These are phyloP conservation scores for Phytophthora rubi DNA, from an alignment of 352 stramenopile species.

Conservation along the genomic window DNA sequence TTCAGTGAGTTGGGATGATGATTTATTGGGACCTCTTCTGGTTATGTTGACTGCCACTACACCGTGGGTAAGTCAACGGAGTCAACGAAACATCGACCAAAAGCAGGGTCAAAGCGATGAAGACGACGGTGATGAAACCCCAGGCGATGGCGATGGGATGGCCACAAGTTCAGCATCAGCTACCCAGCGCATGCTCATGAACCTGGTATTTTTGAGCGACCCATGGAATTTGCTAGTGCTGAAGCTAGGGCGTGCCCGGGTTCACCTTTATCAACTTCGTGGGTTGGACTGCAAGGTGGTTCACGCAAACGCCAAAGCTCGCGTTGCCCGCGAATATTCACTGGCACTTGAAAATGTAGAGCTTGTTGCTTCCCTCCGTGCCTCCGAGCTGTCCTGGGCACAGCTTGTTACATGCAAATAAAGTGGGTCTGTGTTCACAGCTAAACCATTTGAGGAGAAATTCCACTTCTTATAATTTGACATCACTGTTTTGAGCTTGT, in stretches of 20 bases:
- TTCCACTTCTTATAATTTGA: neutral
- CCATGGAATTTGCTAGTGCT: conserved; percentile 60
- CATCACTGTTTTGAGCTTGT: neutral
- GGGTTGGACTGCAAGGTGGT: conserved; percentile 47
- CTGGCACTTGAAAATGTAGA: conserved; percentile 47
- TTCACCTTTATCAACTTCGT: conserved; percentile 42
- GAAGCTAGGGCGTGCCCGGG: conserved; percentile 55
- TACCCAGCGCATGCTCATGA: conserved; percentile 59
- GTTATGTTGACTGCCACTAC: conserved; percentile 24
- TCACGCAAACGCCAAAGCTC: conserved; percentile 56
- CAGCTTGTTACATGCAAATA: conserved; percentile 59
- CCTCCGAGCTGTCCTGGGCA: conserved; percentile 55
- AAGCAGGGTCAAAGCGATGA: conserved; percentile 15
- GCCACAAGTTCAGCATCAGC: conserved; percentile 25
- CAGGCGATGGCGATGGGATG: conserved; percentile 7
- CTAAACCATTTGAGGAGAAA: neutral
- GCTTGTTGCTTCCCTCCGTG: conserved; percentile 53
- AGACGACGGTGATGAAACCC: neutral
- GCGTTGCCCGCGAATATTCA: conserved; percentile 59
- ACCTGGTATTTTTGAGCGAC: conserved; percentile 61
- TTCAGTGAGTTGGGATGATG: conserved; percentile 61
- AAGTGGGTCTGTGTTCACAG: neutral
- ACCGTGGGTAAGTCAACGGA: conserved; percentile 23
- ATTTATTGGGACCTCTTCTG: conserved; percentile 48
- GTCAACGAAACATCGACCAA: conserved; percentile 14